Conservation (phyloP, 78 protist genomes). For the Protostelium mycophagum region DNA sequence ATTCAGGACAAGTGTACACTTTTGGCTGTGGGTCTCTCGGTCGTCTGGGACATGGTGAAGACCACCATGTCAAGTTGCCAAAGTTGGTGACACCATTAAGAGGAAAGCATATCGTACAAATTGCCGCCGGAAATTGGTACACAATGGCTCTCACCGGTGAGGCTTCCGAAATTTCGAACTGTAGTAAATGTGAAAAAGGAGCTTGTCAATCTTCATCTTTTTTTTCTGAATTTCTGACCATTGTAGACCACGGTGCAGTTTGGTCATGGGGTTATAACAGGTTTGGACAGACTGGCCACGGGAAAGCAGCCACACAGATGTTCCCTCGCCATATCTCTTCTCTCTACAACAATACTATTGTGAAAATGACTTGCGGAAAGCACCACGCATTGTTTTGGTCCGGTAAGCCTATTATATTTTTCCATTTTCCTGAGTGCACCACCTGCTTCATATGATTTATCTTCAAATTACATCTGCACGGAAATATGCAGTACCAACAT, state of each 20-base stretch:
- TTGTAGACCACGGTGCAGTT: neutral
- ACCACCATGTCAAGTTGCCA: neutral
- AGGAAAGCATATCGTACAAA: neutral
- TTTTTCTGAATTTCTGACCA: neutral
- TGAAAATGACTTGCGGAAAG: neutral
- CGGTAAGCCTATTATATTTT: no score
- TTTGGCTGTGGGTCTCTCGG: neutral
- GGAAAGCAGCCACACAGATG: neutral
- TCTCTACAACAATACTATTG: neutral
- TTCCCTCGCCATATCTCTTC: neutral
- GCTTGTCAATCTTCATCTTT: no score
- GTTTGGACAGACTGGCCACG: neutral
- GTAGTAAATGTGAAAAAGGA: no score
- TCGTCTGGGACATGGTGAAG: neutral
- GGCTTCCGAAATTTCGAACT: no score
- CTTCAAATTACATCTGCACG: no score
- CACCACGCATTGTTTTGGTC: neutral
- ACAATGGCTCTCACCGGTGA: neutral
- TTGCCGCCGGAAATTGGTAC: neutral
- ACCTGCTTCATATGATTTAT: no score
- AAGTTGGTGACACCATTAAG: neutral
- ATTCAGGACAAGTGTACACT: neutral
- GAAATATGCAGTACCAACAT: no score
- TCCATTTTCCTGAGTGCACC: no score
- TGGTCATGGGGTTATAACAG: neutral